Base-by-base conservation (phyloP, 352 stramenopile species). In the Globisporangium irregulare region DNA sequence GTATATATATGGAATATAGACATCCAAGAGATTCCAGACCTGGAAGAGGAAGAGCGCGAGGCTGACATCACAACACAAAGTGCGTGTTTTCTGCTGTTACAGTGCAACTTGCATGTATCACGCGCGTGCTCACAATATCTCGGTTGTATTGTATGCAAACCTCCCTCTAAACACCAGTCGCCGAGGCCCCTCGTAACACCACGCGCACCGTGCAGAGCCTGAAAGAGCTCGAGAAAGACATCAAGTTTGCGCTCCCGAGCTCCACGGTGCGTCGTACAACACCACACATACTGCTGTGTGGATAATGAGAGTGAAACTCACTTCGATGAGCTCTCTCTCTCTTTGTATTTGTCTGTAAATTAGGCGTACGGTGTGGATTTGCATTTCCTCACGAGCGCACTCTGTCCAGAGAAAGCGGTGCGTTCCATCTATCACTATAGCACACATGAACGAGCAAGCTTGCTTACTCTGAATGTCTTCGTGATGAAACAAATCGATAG, bases 11-110 rank as follows among this genome's bases (percentile, higher is more conserved):
- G 24, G 36, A 24, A 10, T 15, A 1, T 1, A 93, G 86, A 92
- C 27, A 88, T 93, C 43, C 74, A 90, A 32, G 86, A 94, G 72
- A 92, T 94, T 51, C 86, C 86, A 0, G 86, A 94, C 67, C 67
- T 94, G 7, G 84, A 94, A 43, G 86, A 94, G 68, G 86, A 94
- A 71, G 86, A 94, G 56, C 86, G 86, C 20, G 84, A 92, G 62
- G 79, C 75, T 0, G 86, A 92, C 59, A 87, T 94, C 63, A 94
- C 85, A 22, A 89, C 76, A 14, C 80, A 89, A 67, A 67, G 80
- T 76, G 70, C 69, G 62, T 63, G 62, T 63, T 18, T 68, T 51
- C 65, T 15, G 7, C 36, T 64, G 22, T 48, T 58, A 58, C 48
- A 66, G 7, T 43, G 24, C 8, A 41, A 20, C 55, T 60, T 25